These are phyloP conservation scores for Musa acuminata DNA, from an alignment of 176 grass and related monocot genomes.

Conservation along the genomic window DNA sequence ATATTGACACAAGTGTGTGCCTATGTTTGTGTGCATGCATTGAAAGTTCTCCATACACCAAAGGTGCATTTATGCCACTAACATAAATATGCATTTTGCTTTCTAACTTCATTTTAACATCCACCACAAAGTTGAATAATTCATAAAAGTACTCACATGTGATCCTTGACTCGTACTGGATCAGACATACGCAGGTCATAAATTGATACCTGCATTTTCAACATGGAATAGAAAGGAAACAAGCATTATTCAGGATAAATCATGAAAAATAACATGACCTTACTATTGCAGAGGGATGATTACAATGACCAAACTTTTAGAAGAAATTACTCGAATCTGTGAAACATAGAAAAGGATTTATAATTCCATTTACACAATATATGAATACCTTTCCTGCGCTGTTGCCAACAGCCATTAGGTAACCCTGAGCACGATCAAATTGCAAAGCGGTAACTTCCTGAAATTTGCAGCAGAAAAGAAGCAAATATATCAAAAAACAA, in stretches of 20 bases:
- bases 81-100: no score
- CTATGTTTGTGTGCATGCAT: no score
- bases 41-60: no score
- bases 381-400: constrained; percentile 60
- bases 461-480: constrained; percentile 20
- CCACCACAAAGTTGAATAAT: neutral
- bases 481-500: constrained; percentile 13
- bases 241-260: neutral
- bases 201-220: constrained; percentile 65
- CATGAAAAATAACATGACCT: neutral
- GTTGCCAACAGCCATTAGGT: constrained; percentile 75
- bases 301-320: neutral
- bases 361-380: neutral
- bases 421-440: constrained; percentile 87
- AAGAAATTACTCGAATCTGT: neutral
- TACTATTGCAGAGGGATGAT: neutral
- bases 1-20: no score
- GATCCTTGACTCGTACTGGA: constrained; percentile 84
- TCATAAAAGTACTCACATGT: constrained; percentile 55
- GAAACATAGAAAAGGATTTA: constrained; percentile 8
- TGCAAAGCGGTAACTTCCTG: constrained; percentile 84
- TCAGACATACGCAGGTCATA: constrained; percentile 87
- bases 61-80: no score
- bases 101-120: neutral
- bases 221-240: neutral